phyloP scores from a whole-genome alignment of 768 basidiomycete species.

The Boletus subparvulus region DNA sequence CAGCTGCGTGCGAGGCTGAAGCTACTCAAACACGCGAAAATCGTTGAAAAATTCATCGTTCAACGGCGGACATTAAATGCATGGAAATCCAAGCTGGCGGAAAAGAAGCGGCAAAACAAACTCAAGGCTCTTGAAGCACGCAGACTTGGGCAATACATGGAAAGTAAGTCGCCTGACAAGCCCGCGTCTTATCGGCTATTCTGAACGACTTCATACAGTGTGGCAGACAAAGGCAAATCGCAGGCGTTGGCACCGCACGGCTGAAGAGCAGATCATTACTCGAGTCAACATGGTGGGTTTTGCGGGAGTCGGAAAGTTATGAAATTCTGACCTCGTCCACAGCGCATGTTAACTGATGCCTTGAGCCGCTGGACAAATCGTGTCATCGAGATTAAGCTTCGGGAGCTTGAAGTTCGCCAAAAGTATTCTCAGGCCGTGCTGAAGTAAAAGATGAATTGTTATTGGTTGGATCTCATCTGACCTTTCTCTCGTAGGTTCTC shows the following conservation, averaged over 20 bases:
- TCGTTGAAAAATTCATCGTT: slow-evolving; percentile 52
- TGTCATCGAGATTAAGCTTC: slow-evolving; percentile 70
- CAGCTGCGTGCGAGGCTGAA: slow-evolving; percentile 50
- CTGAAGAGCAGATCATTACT: slow-evolving; percentile 43
- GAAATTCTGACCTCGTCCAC: slow-evolving; percentile 4
- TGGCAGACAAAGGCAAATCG: slow-evolving; percentile 46
- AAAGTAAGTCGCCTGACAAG: slow-evolving; percentile 33
- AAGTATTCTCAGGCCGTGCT: slow-evolving; percentile 39
- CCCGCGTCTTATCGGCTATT: background rate
- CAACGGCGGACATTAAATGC: slow-evolving; percentile 46
- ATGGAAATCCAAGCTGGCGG: slow-evolving; percentile 49
- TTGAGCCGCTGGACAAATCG: slow-evolving; percentile 68
- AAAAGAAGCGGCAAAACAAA: slow-evolving; percentile 44
- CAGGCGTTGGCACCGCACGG: slow-evolving; percentile 40
- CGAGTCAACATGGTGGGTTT: slow-evolving; percentile 41
- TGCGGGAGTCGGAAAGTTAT: background rate
- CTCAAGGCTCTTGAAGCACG: slow-evolving; percentile 43
- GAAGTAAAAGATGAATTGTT: slow-evolving; percentile 30
- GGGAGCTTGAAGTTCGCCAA: slow-evolving; percentile 64
- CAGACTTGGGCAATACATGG: slow-evolving; percentile 30
- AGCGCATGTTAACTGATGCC: slow-evolving; percentile 53
- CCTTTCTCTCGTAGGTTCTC: slow-evolving; percentile 41
- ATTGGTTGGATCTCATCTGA: slow-evolving; percentile 17
- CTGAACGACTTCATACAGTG: slow-evolving; percentile 33
- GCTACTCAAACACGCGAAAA: slow-evolving; percentile 52